Base-by-base conservation (phyloP, 2,329 filamentous ascomycete species). In the Metarhizium guizhouense region DNA sequence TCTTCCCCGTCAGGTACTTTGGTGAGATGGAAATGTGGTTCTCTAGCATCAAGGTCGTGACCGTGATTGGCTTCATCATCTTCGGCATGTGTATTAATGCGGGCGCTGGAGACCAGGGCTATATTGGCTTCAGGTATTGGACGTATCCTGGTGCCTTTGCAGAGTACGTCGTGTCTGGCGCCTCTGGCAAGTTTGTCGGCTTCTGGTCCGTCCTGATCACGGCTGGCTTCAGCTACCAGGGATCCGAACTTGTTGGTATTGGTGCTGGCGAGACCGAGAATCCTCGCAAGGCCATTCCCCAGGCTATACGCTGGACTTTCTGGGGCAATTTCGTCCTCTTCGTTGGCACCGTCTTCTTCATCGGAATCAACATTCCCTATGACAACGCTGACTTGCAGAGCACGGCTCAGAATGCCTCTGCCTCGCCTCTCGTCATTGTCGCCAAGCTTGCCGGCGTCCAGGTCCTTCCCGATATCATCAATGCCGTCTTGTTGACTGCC, bases 1-100 rank as follows among this genome's bases (percentile, higher is more conserved):
- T 88, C 66, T 68, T 91, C 40, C 86, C 87, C 2, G 82, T 92
- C 48, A 79, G 80, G 52, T 83, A 83, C 61, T 92, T 89, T 61
- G 88, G 87, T 43, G 86, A 92, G 65, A 75, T 89, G 32, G 89
- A 93, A 67, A 89, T 91, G 71, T 90, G 85, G 80, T 84, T 92
- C 62, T 84, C 86, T 6, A 82, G 77, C 56, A 83, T 93, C 75
- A 93, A 93, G 70, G 86, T 92, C 55, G 63, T 90, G 52, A 88
- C 87, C 32, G 82, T 91, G 43, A 54, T 88, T 47, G 87, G 87
- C 47, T 89, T 91, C 73, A 79, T 89, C 74, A 84, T 92, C 65
- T 88, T 91, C 62, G 83, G 79, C 60, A 86, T 90, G 62, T 87
- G 85, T 68, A 79, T 91, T 71, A 85, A 89, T 65, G 86, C 85